A percentile compares a stretch with the other conserved stretches of the same genome.
Evolutionary conservation across 2,329 filamentous ascomycete genomes (phyloP).

Genomic region (Fusarium sp.): DNA sequence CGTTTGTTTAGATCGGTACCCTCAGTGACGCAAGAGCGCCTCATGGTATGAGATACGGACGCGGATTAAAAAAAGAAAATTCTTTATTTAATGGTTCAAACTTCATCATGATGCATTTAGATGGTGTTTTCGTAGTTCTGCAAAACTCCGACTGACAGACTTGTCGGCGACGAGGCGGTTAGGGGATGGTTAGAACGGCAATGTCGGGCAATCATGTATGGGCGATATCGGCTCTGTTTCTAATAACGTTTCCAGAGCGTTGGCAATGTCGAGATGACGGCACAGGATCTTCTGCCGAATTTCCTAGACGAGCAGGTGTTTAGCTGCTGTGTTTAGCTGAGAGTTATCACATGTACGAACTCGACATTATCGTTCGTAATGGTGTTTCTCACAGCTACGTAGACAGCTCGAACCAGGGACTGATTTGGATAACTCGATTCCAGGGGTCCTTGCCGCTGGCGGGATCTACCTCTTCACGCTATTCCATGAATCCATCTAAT

Average conservation of each 20-base stretch:
- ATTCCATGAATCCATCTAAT: not conserved
- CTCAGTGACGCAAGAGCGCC: conserved; percentile 19
- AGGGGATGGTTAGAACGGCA: not conserved
- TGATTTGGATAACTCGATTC: not conserved
- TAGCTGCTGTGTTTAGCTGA: not conserved
- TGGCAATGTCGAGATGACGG: not conserved
- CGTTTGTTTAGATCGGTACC: conserved; percentile 8
- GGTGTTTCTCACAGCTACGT: not conserved
- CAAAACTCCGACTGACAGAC: not conserved
- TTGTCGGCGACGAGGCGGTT: not conserved
- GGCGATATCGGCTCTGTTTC: not conserved
- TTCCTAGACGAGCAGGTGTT: not conserved
- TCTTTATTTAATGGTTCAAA: not conserved
- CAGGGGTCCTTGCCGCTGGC: not conserved
- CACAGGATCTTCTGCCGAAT: not conserved
- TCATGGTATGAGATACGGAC: not conserved
- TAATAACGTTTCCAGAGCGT: not conserved
- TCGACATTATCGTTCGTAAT: not conserved
- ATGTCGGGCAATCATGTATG: not conserved
- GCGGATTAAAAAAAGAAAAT: not conserved
- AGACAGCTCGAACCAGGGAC: not conserved
- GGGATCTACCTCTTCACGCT: not conserved
- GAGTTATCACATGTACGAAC: not conserved
- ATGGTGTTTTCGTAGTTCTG: conserved; percentile 1
- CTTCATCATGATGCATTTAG: not conserved